Evolutionary conservation across 1,284 basidiomycete genomes (phyloP).

Genomic region (Leccinum pachyderme): DNA sequence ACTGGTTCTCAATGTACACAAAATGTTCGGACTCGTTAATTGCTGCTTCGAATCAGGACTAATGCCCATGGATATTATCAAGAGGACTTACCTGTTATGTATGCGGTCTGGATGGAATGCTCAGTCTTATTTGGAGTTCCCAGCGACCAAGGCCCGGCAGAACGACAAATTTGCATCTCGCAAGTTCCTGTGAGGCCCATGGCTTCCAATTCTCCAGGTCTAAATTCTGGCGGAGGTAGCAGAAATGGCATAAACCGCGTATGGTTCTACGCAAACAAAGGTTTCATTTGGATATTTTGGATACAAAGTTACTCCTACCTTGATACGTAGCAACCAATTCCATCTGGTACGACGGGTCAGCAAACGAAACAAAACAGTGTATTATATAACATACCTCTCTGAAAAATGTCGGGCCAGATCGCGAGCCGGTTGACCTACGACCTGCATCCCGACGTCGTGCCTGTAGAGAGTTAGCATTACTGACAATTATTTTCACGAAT

Average conservation of each 20-base stretch:
- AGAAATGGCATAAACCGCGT: constrained; percentile 91
- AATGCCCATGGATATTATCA: background rate
- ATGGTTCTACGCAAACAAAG: constrained; percentile 65
- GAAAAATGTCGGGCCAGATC: constrained; percentile 96
- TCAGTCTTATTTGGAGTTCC: constrained; percentile 87
- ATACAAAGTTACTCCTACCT: constrained; percentile 47
- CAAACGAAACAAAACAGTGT: constrained; percentile 14
- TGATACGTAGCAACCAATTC: constrained; percentile 90
- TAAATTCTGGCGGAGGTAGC: constrained; percentile 92
- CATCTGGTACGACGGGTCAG: constrained; percentile 51
- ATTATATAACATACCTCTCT: constrained; percentile 59
- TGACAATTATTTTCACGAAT: background rate
- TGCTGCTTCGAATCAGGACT: constrained; percentile 45
- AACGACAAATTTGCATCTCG: constrained; percentile 96
- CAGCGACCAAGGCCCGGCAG: constrained; percentile 94
- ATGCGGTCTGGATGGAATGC: constrained; percentile 94
- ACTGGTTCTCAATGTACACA: constrained; percentile 97
- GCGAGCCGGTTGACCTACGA: constrained; percentile 94
- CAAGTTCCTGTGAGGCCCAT: constrained; percentile 93
- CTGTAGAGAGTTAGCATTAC: constrained; percentile 37
- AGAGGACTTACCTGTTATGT: constrained; percentile 69
- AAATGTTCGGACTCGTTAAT: constrained; percentile 95
- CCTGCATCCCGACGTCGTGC: constrained; percentile 96
- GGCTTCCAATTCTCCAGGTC: constrained; percentile 73
- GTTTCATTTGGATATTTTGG: background rate